Percentiles rank a stretch among this genome's conserved stretches.
phyloP scores from a whole-genome alignment of 2,329 filamentous ascomycete genomes.

The Septoria linicola region DNA sequence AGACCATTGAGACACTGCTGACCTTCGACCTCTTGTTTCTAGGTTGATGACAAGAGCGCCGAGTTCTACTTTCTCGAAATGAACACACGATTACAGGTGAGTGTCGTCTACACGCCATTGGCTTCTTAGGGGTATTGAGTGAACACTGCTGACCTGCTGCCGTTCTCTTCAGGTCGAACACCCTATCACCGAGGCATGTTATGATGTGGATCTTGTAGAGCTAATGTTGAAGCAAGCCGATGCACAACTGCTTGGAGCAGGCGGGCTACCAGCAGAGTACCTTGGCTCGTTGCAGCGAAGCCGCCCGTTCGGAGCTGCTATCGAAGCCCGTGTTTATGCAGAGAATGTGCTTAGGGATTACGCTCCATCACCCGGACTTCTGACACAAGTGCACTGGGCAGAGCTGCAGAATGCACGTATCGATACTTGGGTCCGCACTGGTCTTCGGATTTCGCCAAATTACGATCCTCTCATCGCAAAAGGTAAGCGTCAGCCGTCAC shows the following conservation, averaged over 20 bases:
- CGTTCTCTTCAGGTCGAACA: constrained; percentile 53
- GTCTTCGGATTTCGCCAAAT: constrained; percentile 56
- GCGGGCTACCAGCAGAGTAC: constrained; percentile 45
- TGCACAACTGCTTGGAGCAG: constrained; percentile 47
- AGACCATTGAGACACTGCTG: too few relatives aligned
- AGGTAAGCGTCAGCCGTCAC: background rate
- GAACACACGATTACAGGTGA: constrained; percentile 51
- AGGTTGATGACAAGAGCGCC: constrained; percentile 77
- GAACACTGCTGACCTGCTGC: too few relatives aligned
- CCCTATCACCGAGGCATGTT: constrained; percentile 58
- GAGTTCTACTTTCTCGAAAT: constrained; percentile 70
- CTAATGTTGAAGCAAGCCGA: constrained; percentile 59
- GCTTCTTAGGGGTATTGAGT: too few relatives aligned
- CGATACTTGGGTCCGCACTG: constrained; percentile 63
- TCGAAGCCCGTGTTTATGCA: constrained; percentile 57
- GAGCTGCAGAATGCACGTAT: constrained; percentile 54
- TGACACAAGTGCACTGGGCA: constrained; percentile 57
- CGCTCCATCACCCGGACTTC: constrained; percentile 57
- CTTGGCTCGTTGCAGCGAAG: constrained; percentile 46
- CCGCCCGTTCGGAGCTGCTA: constrained; percentile 49
- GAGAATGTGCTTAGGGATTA: constrained; percentile 61
- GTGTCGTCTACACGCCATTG: too few relatives aligned
- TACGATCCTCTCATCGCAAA: constrained; percentile 48
- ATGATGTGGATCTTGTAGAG: constrained; percentile 54
- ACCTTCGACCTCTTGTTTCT: too few relatives aligned